phyloP scores from a whole-genome alignment of 192 early-diverging fungal species.

The Obelidium mucronatum region DNA sequence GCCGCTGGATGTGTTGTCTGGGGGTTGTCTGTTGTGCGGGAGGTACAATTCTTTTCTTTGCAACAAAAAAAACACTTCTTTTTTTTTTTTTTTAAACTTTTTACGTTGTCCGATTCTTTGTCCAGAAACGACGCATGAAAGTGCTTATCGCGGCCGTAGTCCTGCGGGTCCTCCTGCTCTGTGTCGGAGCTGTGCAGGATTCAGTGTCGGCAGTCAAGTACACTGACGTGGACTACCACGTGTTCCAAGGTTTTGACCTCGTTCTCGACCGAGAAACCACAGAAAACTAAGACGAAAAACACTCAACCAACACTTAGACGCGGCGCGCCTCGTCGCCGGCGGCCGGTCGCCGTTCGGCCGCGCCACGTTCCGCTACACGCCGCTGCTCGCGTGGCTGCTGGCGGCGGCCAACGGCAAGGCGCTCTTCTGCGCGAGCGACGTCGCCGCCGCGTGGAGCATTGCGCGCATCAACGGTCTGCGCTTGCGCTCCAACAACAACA shows the following conservation, averaged over 20 bases:
- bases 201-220: slow-evolving; percentile 89
- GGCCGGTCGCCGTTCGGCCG: slow-evolving; percentile 86
- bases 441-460: slow-evolving; percentile 79
- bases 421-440: slow-evolving; percentile 86
- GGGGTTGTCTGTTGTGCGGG: not conserved
- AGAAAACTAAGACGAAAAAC: slow-evolving; percentile 35
- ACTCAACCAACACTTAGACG: slow-evolving; percentile 62
- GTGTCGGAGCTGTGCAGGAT: slow-evolving; percentile 71
- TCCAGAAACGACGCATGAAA: not conserved
- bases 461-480: slow-evolving; percentile 9
- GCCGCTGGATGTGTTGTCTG: not conserved
- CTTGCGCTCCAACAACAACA: not conserved
- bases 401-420: slow-evolving; percentile 91
- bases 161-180: not conserved
- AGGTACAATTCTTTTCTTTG: not conserved
- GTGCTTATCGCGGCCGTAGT: not conserved
- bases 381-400: slow-evolving; percentile 89
- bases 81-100: no score
- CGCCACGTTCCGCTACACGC: slow-evolving; percentile 97
- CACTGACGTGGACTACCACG: slow-evolving; percentile 97
- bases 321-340: slow-evolving; percentile 76
- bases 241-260: slow-evolving; percentile 69
- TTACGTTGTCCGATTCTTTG: no score
- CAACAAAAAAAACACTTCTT: not conserved
- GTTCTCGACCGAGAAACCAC: not conserved